A percentile compares a stretch with the other conserved stretches of the same genome.
phyloP scores from a whole-genome alignment of 2,329 filamentous ascomycete genomes.

The Aspergillus eucalypticola region DNA sequence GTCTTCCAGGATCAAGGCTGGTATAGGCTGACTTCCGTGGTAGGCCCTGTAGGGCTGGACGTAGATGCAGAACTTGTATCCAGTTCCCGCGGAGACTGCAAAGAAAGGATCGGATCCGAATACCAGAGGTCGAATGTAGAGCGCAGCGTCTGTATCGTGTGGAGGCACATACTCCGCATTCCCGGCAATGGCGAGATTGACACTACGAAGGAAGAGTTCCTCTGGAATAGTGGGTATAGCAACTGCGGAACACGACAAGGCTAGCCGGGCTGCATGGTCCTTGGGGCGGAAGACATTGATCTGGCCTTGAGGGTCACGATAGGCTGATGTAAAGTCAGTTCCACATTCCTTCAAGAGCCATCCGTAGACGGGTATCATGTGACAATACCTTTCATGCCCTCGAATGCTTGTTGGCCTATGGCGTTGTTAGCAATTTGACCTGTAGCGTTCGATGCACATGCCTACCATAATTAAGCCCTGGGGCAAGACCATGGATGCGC shows the following conservation, averaged over 20 bases:
- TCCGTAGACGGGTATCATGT: not conserved
- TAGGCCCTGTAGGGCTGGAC: slow-evolving; percentile 20
- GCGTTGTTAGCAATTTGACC: too few relatives aligned
- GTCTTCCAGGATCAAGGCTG: slow-evolving; percentile 35
- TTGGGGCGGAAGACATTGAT: slow-evolving; percentile 36
- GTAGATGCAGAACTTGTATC: slow-evolving; percentile 36
- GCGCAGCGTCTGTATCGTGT: slow-evolving; percentile 27
- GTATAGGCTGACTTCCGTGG: not conserved
- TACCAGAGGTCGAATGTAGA: slow-evolving; percentile 39
- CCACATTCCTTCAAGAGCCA: fast-evolving
- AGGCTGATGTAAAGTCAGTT: slow-evolving; percentile 10
- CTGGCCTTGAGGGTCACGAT: slow-evolving; percentile 20
- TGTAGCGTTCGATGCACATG: fast-evolving
- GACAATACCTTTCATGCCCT: slow-evolving; percentile 49
- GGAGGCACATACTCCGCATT: slow-evolving; percentile 11
- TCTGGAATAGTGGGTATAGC: slow-evolving; percentile 34
- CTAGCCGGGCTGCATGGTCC: slow-evolving; percentile 33
- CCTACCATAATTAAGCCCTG: slow-evolving; percentile 53
- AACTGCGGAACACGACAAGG: slow-evolving; percentile 28
- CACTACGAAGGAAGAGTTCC: slow-evolving; percentile 26
- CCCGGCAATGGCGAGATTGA: slow-evolving; percentile 1
- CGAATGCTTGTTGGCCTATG: slow-evolving; percentile 52
- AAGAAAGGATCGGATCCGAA: slow-evolving; percentile 33
- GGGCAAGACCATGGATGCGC: slow-evolving; percentile 56
- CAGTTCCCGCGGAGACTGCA: slow-evolving; percentile 22